These are phyloP conservation scores for Candida sp. DNA, from an alignment of 1,139 yeast species.

Conservation along the genomic window DNA sequence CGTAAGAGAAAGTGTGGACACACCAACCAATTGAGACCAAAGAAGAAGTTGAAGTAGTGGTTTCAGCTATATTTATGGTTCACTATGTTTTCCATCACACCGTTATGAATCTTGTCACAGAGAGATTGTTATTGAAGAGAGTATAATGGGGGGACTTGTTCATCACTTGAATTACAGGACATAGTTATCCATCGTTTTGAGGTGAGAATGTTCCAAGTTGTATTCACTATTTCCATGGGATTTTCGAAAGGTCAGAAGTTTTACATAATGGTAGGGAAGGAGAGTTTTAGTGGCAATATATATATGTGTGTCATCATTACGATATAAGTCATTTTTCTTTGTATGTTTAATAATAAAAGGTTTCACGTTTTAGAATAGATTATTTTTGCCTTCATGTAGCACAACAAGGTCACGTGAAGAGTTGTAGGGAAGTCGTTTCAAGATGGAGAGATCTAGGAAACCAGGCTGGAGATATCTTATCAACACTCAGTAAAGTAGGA, in stretches of 20 bases:
- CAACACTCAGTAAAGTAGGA: background rate
- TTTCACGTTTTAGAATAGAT: background rate
- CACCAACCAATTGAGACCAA: conserved; percentile 99
- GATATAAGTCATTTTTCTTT: conserved; percentile 3
- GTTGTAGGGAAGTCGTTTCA: background rate
- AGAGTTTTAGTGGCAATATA: conserved; percentile 3
- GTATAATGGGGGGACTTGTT: background rate
- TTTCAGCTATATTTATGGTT: background rate
- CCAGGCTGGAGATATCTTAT: background rate
- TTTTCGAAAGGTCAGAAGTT: background rate
- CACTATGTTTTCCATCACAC: conserved; percentile 5
- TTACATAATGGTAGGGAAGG: conserved; percentile 1
- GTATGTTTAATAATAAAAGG: conserved; percentile 5
- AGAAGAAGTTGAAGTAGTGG: conserved; percentile 97
- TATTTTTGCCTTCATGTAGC: background rate
- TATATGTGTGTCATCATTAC: background rate
- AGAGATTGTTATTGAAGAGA: background rate
- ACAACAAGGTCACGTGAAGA: background rate
- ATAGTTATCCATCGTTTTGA: background rate
- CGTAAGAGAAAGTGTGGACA: conserved; percentile 99
- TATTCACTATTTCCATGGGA: background rate
- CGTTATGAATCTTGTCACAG: conserved; percentile 1
- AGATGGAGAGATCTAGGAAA: background rate
- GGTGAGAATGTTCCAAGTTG: background rate
- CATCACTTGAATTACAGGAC: too few relatives aligned